Percentiles rank a stretch among this genome's conserved stretches.
Evolutionary conservation across 371 early-diverging fungal genomes (phyloP).

Genomic region (Haplosporangium sp.): DNA sequence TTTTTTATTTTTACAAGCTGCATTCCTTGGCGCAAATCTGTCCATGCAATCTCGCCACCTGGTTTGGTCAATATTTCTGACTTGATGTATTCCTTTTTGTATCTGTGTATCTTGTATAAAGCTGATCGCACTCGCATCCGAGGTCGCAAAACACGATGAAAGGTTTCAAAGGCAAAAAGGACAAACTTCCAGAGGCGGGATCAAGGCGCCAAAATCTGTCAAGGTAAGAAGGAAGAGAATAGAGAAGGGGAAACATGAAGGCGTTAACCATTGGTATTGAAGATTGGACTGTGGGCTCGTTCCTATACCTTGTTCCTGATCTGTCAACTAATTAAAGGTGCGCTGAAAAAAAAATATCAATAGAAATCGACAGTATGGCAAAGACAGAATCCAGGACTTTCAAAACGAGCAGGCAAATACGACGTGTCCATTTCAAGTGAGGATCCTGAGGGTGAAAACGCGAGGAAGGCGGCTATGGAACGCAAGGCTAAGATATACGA

Average conservation of each 20-base stretch:
- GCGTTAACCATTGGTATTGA: too few species aligned
- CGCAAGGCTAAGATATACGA: conserved; percentile 77
- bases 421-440: conserved; percentile 5
- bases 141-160: conserved; percentile 45
- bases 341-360: too few species aligned
- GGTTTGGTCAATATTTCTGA: neutral
- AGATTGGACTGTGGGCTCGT: neutral
- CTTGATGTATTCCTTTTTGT: neutral
- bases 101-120: conserved; percentile 3
- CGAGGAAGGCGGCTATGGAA: conserved; percentile 69
- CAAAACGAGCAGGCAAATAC: conserved; percentile 55
- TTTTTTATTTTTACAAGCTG: neutral
- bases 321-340: neutral
- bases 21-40: too few species aligned
- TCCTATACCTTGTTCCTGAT: neutral
- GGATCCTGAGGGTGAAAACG: conserved; percentile 27
- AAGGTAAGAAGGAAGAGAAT: conserved; percentile 17
- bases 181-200: neutral
- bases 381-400: conserved; percentile 69
- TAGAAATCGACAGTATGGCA: conserved; percentile 70
- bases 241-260: too few species aligned
- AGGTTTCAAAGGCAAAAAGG: conserved; percentile 28
- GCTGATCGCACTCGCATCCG: conserved; percentile 44
- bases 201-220: conserved; percentile 31
- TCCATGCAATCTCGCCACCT: too few species aligned